phyloP scores from a whole-genome alignment of 805 yeast genomes.

The Barnettozyma wickerhamii region DNA sequence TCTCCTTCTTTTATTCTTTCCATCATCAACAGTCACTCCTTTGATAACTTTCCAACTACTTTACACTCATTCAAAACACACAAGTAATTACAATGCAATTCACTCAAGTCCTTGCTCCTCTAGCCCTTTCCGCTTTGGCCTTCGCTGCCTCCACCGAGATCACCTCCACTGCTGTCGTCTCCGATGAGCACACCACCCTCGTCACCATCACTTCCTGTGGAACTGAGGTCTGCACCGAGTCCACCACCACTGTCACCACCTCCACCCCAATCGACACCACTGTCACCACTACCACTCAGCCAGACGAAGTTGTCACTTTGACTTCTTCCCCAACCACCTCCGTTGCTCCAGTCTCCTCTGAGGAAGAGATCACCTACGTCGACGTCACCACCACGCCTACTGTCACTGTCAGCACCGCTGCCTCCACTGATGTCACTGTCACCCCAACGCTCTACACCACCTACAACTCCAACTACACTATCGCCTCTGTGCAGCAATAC shows the following conservation, averaged over 20 bases:
- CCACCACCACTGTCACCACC: constrained; percentile 10
- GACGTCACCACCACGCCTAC: constrained; percentile 35
- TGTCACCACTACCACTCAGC: constrained; percentile 19
- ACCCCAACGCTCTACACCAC: constrained; percentile 36
- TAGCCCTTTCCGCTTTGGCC: constrained; percentile 22
- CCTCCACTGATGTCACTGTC: constrained; percentile 36
- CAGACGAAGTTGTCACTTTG: constrained; percentile 18
- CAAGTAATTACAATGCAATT: constrained; percentile 23
- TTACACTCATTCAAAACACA: constrained; percentile 4
- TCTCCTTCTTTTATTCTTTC: background rate
- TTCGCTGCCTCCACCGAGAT: constrained; percentile 20
- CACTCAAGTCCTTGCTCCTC: constrained; percentile 20
- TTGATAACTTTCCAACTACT: background rate
- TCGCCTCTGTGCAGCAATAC: constrained; percentile 14
- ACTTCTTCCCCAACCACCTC: constrained; percentile 22
- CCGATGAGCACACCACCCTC: constrained; percentile 17
- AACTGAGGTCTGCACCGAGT: constrained; percentile 7
- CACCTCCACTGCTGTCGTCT: constrained; percentile 20
- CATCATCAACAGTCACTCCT: no score
- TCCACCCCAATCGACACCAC: constrained; percentile 17
- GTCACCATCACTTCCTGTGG: constrained; percentile 29
- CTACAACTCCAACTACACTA: constrained; percentile 20
- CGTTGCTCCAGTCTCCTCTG: constrained; percentile 29
- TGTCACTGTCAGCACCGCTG: constrained; percentile 34
- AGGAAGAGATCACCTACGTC: constrained; percentile 33